These are phyloP conservation scores for Trichoderma simmonsii DNA, from an alignment of 2,329 filamentous ascomycete genomes.

Conservation along the genomic window DNA sequence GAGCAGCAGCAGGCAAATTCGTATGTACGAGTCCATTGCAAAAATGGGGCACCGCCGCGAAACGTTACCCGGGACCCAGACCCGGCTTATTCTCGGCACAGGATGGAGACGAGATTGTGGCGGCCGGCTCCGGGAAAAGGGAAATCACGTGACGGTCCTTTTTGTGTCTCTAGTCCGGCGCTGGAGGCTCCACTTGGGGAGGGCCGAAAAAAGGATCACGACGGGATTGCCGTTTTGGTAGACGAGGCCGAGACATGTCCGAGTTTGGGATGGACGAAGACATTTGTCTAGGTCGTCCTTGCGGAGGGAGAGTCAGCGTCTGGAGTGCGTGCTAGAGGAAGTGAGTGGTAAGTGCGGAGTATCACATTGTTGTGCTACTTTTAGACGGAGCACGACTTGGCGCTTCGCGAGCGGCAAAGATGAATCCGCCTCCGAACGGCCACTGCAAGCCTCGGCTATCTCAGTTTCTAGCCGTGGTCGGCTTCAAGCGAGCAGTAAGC, in stretches of 20 bases:
- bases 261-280: neutral
- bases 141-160: neutral
- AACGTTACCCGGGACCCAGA: neutral
- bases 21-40: neutral
- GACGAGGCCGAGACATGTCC: neutral
- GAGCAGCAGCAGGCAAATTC: neutral
- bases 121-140: neutral
- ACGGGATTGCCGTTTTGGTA: neutral
- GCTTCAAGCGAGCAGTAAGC: neutral
- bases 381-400: neutral
- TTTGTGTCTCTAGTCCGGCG: neutral
- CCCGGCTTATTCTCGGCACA: slow-evolving; percentile 4
- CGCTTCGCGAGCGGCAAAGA: neutral
- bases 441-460: neutral
- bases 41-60: neutral
- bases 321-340: neutral
- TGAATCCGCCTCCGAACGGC: neutral
- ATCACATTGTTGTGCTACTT: neutral
- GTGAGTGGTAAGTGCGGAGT: neutral
- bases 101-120: neutral
- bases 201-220: neutral
- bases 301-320: neutral
- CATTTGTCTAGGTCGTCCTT: neutral
- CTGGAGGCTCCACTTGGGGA: neutral
- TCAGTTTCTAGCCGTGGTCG: neutral